phyloP scores from a whole-genome alignment of 2,329 filamentous ascomycete genomes.

The Sarocladium oryzae region DNA sequence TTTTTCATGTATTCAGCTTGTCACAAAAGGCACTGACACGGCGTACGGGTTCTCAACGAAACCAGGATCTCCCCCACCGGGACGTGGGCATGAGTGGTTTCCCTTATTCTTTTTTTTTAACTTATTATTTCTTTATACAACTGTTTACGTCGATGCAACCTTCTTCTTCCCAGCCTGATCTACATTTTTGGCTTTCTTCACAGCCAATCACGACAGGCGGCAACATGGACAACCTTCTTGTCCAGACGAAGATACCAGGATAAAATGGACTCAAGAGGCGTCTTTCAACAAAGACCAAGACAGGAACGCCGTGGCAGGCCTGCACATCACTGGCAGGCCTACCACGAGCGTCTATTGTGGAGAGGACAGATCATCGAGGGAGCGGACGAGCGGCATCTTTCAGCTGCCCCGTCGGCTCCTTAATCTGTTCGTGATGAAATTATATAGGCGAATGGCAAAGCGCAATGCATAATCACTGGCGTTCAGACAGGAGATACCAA shows the following conservation, averaged over 20 bases:
- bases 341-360: slow-evolving; percentile 7
- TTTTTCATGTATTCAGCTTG: slow-evolving; percentile 31
- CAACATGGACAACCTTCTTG: slow-evolving; percentile 17
- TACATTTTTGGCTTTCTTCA: slow-evolving; percentile 11
- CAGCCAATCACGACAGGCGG: slow-evolving; percentile 9
- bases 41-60: slow-evolving; percentile 43
- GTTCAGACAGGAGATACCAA: slow-evolving; percentile 35
- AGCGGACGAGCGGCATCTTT: neutral
- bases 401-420: neutral
- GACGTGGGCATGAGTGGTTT: slow-evolving; percentile 27
- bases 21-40: slow-evolving; percentile 23
- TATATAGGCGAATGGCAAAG: slow-evolving; percentile 7
- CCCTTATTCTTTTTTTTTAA: slow-evolving; percentile 23
- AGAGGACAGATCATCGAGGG: slow-evolving; percentile 20
- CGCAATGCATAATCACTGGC: slow-evolving; percentile 23
- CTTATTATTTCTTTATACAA: slow-evolving; percentile 13
- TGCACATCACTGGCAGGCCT: slow-evolving; percentile 16
- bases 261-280: slow-evolving; percentile 27
- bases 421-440: slow-evolving; percentile 10
- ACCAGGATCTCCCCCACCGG: slow-evolving; percentile 29
- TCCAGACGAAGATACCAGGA: slow-evolving; percentile 27
- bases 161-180: slow-evolving; percentile 13
- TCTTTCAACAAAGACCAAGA: slow-evolving; percentile 42
- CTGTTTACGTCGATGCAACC: neutral
- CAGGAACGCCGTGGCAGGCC: neutral